Evolutionary conservation across 345 rosid genomes (phyloP).

Genomic region (Eucalyptus pauciflora): DNA sequence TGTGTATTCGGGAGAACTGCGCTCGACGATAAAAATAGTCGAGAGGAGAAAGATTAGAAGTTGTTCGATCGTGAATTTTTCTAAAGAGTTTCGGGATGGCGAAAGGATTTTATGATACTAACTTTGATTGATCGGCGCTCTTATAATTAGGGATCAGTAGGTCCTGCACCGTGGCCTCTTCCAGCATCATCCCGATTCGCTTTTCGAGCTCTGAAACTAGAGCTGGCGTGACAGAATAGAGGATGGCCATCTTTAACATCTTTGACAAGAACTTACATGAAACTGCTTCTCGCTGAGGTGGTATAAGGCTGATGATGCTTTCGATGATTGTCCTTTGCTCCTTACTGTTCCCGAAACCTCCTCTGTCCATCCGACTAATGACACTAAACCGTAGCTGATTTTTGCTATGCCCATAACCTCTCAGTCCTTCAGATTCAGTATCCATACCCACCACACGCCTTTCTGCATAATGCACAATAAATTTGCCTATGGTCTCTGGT

Average conservation of each 20-base stretch:
- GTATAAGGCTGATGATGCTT: conserved; percentile 61
- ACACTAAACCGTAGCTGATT: conserved; percentile 54
- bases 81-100: not conserved
- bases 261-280: conserved; percentile 63
- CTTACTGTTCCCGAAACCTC: conserved; percentile 20
- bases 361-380: conserved; percentile 16
- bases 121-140: conserved; percentile 49
- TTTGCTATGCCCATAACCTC: conserved; percentile 47
- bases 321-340: conserved; percentile 52
- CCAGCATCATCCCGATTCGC: conserved; percentile 47
- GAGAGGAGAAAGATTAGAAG: not conserved
- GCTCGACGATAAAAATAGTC: not conserved
- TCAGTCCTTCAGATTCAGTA: conserved; percentile 42
- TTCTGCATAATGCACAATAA: conserved; percentile 53
- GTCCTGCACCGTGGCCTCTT: conserved; percentile 58
- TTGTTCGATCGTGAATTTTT: not conserved
- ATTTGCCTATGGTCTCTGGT: conserved; percentile 43
- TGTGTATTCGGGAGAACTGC: conserved; percentile 45
- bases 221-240: conserved; percentile 66
- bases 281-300: conserved; percentile 47
- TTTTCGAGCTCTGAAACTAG: conserved; percentile 72
- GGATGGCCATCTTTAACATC: conserved; percentile 60
- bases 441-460: conserved; percentile 42
- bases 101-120: conserved; percentile 3
- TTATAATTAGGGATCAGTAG: conserved; percentile 68